Percentiles rank a stretch among this genome's conserved stretches.
Conservation (phyloP, 805 yeast genomes). For the Blastobotrys americana region DNA sequence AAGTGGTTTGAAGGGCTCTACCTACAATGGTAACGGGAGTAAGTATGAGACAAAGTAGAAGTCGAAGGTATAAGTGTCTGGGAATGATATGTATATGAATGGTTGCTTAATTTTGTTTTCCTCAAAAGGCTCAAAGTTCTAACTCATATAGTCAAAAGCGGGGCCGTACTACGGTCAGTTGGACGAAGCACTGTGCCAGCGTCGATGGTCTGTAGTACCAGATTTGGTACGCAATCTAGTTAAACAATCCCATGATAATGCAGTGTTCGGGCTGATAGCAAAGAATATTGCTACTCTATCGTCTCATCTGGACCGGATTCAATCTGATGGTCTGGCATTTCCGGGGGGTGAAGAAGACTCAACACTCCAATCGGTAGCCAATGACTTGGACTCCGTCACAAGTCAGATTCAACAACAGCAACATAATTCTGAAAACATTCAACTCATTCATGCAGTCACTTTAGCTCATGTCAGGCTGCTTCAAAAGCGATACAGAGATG, state of each 20-base stretch:
- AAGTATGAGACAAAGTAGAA: no score
- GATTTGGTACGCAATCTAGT: slow-evolving; percentile 15
- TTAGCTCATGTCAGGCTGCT: slow-evolving; percentile 18
- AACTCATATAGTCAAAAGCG: slow-evolving; percentile 3
- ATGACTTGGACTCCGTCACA: not conserved
- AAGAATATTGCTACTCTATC: not conserved
- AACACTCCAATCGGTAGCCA: not conserved
- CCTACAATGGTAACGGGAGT: no score
- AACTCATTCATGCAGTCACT: slow-evolving; percentile 11
- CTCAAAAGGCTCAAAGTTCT: no score
- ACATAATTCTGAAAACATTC: no score
- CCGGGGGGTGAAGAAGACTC: not conserved
- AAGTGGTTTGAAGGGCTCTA: no score
- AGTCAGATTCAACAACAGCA: not conserved
- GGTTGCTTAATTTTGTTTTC: no score
- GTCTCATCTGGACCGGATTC: not conserved
- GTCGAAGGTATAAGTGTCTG: no score
- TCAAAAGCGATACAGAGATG: slow-evolving; percentile 13
- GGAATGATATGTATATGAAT: no score
- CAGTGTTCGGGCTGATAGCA: not conserved
- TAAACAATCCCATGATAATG: slow-evolving; percentile 8
- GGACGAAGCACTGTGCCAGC: slow-evolving; percentile 16
- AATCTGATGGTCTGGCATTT: not conserved
- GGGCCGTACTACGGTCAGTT: slow-evolving; percentile 8
- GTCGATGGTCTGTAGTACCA: slow-evolving; percentile 15